phyloP scores from a whole-genome alignment of 768 basidiomycete genomes.

The Amanita rimosa region DNA sequence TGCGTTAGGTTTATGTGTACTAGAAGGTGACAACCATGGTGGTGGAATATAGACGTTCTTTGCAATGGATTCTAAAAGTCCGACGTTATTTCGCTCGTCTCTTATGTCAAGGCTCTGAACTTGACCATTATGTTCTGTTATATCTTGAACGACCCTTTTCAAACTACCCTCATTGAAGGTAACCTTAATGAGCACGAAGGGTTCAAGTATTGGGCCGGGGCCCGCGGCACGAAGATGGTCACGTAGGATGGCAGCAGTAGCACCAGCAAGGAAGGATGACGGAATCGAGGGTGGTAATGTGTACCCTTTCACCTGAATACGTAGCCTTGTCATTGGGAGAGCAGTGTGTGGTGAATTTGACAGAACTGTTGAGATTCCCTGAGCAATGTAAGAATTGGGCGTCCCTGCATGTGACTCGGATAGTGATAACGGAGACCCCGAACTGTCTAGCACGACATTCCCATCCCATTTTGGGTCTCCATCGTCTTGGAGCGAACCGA shows the following conservation, averaged over 20 bases:
- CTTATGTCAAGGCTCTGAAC: slow-evolving; percentile 53
- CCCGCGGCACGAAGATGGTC: slow-evolving; percentile 50
- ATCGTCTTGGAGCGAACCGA: slow-evolving; percentile 48
- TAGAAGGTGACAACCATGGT: slow-evolving; percentile 64
- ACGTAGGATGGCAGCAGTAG: slow-evolving; percentile 53
- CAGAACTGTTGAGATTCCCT: slow-evolving; percentile 60
- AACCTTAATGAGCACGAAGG: slow-evolving; percentile 61
- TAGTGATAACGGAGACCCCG: slow-evolving; percentile 37
- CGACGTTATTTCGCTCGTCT: slow-evolving; percentile 22
- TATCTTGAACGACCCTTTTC: slow-evolving; percentile 72
- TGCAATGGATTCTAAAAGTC: slow-evolving; percentile 34
- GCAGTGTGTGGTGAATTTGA: slow-evolving; percentile 74
- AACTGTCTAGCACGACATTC: slow-evolving; percentile 54
- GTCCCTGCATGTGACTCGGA: slow-evolving; percentile 39
- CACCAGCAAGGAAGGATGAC: slow-evolving; percentile 50
- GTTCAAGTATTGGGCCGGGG: slow-evolving; percentile 69
- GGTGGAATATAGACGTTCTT: slow-evolving; percentile 72
- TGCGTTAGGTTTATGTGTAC: slow-evolving; percentile 14
- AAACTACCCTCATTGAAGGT: slow-evolving; percentile 55
- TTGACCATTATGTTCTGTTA: slow-evolving; percentile 80
- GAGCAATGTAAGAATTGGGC: slow-evolving; percentile 43
- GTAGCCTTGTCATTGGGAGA: slow-evolving; percentile 54
- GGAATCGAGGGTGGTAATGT: slow-evolving; percentile 29
- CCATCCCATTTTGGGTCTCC: slow-evolving; percentile 69
- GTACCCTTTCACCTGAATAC: slow-evolving; percentile 40